Percentiles rank a stretch among this genome's conserved stretches.
These are phyloP conservation scores for Berberis vulgaris DNA, from an alignment of 164 flowering plant species.

Conservation along the genomic window DNA sequence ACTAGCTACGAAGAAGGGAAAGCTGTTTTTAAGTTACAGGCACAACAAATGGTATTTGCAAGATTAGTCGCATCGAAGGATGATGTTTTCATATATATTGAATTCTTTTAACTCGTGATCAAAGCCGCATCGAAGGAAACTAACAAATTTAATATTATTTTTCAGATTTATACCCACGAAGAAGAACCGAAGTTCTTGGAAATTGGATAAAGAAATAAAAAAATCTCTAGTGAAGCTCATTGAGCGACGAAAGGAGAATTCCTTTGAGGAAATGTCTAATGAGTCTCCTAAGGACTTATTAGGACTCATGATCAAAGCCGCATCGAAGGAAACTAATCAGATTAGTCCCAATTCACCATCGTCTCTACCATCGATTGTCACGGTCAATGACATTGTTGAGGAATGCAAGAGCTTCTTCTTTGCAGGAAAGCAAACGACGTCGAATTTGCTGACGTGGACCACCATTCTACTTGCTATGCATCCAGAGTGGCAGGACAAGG, in stretches of 20 bases:
- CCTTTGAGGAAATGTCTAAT: constrained; percentile 1
- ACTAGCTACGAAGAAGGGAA: constrained; percentile 78
- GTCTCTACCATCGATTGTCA: constrained; percentile 20
- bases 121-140: no score
- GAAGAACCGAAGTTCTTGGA: constrained; percentile 67
- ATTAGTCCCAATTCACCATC: background rate
- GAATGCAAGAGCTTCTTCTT: constrained; percentile 97
- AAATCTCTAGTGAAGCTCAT: constrained; percentile 55
- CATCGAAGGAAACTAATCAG: constrained; percentile 4
- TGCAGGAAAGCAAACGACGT: constrained; percentile 92
- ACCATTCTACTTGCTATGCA: constrained; percentile 87
- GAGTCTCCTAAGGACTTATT: constrained; percentile 37
- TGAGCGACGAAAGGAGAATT: constrained; percentile 26
- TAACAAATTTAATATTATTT: background rate
- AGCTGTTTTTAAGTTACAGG: constrained; percentile 65
- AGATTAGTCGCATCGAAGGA: no score
- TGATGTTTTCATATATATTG: no score
- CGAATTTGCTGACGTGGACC: constrained; percentile 96
- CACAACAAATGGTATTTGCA: constrained; percentile 67
- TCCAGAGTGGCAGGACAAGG: constrained; percentile 84
- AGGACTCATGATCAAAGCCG: constrained; percentile 56
- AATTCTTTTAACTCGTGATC: no score
- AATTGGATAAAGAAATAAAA: constrained; percentile 57
- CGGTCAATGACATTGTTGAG: constrained; percentile 70
- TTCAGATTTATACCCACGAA: constrained; percentile 71